phyloP scores from a whole-genome alignment of 257 asterid species.

The Phtheirospermum japonicum region DNA sequence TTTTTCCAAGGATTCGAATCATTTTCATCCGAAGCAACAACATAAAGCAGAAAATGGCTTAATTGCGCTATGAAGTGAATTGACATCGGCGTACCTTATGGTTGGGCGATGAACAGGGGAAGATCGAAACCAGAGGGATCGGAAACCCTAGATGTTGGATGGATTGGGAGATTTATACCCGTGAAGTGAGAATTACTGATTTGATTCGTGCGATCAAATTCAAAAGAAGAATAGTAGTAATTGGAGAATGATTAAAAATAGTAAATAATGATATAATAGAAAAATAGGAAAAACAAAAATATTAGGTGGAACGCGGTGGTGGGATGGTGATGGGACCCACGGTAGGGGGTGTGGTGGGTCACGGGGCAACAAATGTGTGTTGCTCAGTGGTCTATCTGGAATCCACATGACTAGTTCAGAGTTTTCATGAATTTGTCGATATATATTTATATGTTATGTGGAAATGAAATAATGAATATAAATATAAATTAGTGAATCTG shows the following conservation, averaged over 20 bases:
- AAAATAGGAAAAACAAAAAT: too few species aligned
- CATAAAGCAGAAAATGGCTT: conserved; percentile 17
- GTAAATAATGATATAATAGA: neutral
- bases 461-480: too few species aligned
- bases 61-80: conserved; percentile 1
- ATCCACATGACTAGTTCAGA: too few species aligned
- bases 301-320: conserved; percentile 11
- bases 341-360: conserved; percentile 4
- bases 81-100: conserved; percentile 30
- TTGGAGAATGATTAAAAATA: too few species aligned
- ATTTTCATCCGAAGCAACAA: conserved; percentile 5
- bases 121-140: neutral
- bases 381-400: conserved; percentile 25
- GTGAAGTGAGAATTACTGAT: neutral
- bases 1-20: conserved; percentile 18
- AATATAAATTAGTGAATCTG: too few species aligned
- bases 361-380: conserved; percentile 21
- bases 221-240: neutral
- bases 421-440: too few species aligned
- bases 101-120: conserved; percentile 9
- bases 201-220: neutral
- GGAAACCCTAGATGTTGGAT: conserved; percentile 22
- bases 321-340: conserved; percentile 13
- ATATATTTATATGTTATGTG: too few species aligned
- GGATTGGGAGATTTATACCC: conserved; percentile 14